These are phyloP conservation scores for Ophiostoma triangulosporum DNA, from an alignment of 2,329 filamentous ascomycete genomes.

Conservation along the genomic window DNA sequence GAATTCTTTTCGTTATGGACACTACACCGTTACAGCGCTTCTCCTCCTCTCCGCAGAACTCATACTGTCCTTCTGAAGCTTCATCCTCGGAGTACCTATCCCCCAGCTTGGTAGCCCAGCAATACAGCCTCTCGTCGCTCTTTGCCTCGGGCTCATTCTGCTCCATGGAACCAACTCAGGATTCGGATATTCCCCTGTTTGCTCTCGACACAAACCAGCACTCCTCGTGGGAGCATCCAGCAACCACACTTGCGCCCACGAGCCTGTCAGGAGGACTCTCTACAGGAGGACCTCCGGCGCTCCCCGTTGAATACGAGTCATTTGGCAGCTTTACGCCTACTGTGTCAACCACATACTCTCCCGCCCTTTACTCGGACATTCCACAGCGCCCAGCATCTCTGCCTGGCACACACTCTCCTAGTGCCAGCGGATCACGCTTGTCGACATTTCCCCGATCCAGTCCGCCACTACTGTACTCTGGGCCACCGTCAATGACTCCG, in stretches of 20 bases:
- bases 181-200: constrained; percentile 24
- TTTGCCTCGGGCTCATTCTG: constrained; percentile 27
- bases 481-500: not conserved
- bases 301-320: constrained; percentile 36
- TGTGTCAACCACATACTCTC: constrained; percentile 27
- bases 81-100: constrained; percentile 33
- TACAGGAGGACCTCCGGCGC: constrained; percentile 29
- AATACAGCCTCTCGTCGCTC: constrained; percentile 29
- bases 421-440: not conserved
- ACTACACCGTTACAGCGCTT: constrained; percentile 34
- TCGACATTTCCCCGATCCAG: constrained; percentile 12
- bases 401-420: constrained; percentile 12
- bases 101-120: constrained; percentile 28
- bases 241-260: constrained; percentile 27
- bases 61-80: constrained; percentile 29
- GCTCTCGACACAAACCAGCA: constrained; percentile 28
- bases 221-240: constrained; percentile 29
- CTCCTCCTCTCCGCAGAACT: constrained; percentile 29
- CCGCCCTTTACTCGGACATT: constrained; percentile 30
- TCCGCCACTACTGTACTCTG: not conserved
- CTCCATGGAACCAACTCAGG: constrained; percentile 24
- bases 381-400: constrained; percentile 19
- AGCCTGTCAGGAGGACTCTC: constrained; percentile 16
- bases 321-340: constrained; percentile 33
- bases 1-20: constrained; percentile 27